Evolutionary conservation across 1,284 basidiomycete genomes (phyloP), one percentile per base, ranked within the genome.

Genomic region (Cutaneotrichosporon sp.): DNA sequence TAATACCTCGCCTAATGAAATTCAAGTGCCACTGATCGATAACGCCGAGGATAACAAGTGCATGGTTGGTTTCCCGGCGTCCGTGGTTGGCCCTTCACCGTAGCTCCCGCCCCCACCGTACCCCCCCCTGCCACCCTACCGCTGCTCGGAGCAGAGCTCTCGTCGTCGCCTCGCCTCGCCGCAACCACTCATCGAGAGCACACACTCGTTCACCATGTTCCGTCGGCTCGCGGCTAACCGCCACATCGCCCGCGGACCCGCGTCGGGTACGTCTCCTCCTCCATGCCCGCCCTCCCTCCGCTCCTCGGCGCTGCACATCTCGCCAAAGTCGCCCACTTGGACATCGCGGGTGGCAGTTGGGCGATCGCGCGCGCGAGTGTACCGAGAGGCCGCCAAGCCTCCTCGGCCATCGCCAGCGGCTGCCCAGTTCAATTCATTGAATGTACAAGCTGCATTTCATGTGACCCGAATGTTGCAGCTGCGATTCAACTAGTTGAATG

Each of bases 211-310:
- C 63, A 50, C 64, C 60, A 65, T 65, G 64, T 68, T 76, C 51
- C 68, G 70, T 62, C 68, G 70, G 52, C 64, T 75, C 66, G 72
- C 72, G 53, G 67, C 69, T 40, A 36, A 69, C 55, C 66, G 69
- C 58, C 66, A 67, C 53, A 58, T 74, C 64, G 61, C 69, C 51
- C 66, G 71, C 58, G 64, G 63, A 34, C 63, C 64, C 50, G 26
- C 50, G 9, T 30, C 30, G 50, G 50, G 50, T 51, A 42, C 51
- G 58, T 40, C 58, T 42, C 9, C 14, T 13, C 40, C 10, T 42
- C 40, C 40, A 36, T 36, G 8, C 11, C 14, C 40, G 11, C 40
- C 16, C 13, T 16, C 40, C 5, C 6, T 5, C 40, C 14, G 13
- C 40, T 18, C 40, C 40, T 13, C 40, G 40, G 34, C 34, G 34